Base-by-base conservation (phyloP, 73 alveolate genomes). In the Paramecium sonneborni region DNA sequence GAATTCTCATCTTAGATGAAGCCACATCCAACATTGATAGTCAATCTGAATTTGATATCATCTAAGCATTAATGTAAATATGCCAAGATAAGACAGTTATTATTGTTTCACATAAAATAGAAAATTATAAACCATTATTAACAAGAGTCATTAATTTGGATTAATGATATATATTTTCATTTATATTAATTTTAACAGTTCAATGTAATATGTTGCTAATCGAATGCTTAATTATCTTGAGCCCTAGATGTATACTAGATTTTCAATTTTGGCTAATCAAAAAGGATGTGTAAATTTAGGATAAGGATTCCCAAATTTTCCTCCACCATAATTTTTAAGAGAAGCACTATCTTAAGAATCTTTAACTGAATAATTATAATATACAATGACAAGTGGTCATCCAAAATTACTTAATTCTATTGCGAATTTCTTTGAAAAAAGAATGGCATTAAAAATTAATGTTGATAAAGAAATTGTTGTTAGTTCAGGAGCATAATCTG, bases 1-100 rank as follows among this genome's bases (percentile, higher is more conserved):
- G 76, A 69, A 88, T 88, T 23, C 67, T 88, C 10, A 88, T 88
- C 15, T 48, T 88, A 69, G 93, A 88, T 70, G 93, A 88, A 88
- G 93, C 90, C 1, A 88, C 93, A 15, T 57, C 90, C 9, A 70
- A 67, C 10, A 57, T 88, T 11, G 93, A 86, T 37, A 57, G 87
- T 62, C 37, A 35, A 58, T 38, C 88, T 20, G 93, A 86, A 86
- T 15, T 38, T 6, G 93, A 72, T 34, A 86, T 86, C 32, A 86
- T 86, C 4, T 58, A 58, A 62, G 93, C 82, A 34, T 62, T 86
- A 20, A 86, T 28, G 85, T 14, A 72, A 10, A 86, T 86, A 2
- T 86, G 88, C 34, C 15, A 86, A 62, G 57, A 86, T 4, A 72
- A 76, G 26, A 86, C 93, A 18, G 82, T 72, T 11, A 58, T 86